Evolutionary conservation across 208 protist genomes (phyloP), one percentile per base, ranked within the genome.

Genomic region (Crithidia brevicula): DNA sequence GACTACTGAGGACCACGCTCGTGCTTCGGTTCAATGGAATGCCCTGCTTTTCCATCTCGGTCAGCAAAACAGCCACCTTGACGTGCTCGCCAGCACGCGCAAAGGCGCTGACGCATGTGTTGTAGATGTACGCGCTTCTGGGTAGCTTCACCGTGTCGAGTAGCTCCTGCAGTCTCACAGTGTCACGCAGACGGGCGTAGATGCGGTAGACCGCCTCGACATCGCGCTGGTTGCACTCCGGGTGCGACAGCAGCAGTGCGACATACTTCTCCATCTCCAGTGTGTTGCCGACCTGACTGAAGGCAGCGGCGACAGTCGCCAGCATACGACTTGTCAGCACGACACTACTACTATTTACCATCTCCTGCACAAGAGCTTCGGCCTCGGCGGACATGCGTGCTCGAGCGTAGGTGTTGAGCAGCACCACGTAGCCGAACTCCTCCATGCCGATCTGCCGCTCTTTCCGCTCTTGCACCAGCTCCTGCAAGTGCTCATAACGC

Each of bases 141-240:
- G 83, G 78, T 18, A 95, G 59, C 28, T 56, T 83, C 11, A 72
- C 50, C 4, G 71, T 84, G 68, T 96, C 92, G 20, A 97, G 74
- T 62, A 97, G 56, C 72, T 91, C 86, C 70, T 97, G 89, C 54
- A 97, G 54, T 72, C 86, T 85, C 20, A 89, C 85, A 0, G 82
- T 91, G 70, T 97, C 92, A 11, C 89, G 82, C 67, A 92, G 64
- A 52, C 86, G 83, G 2, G 85, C 68, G 79, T 95, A 97, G 40
- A 97, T 88, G 22, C 87, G 57, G 65, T 86, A 97, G 6, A 97
- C 83, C 1, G 89, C 85, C 74, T 97, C 89, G 11, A 95, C 74
- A 58, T 97, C 89, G 8, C 86, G 83, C 27, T 83, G 68, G 2
- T 72, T 61, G 73, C 85, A 89, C 13, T 93, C 87, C 2, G 89